Conservation (phyloP, 257 asterid genomes). For the Solanum sitiens region DNA sequence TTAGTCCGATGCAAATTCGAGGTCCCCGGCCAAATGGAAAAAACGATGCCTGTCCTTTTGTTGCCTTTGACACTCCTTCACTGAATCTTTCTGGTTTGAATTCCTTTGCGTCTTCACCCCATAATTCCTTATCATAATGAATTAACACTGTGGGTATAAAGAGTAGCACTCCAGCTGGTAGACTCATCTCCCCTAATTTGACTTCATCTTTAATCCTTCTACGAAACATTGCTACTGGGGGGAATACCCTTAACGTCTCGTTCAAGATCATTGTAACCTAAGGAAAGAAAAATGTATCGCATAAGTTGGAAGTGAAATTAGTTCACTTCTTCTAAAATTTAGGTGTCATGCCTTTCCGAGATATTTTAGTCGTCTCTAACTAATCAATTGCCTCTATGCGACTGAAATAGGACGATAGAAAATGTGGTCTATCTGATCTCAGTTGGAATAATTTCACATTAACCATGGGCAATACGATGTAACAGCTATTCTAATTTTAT, state of each 20-base stretch:
- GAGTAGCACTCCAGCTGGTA: conserved; percentile 12
- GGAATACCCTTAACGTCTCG: conserved; percentile 22
- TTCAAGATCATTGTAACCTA: conserved; percentile 29
- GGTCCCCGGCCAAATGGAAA: conserved; percentile 32
- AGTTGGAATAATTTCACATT: neutral
- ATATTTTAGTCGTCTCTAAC: neutral
- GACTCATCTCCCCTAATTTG: conserved; percentile 1
- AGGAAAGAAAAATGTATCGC: neutral
- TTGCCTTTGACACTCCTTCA: conserved; percentile 19
- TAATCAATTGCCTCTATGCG: neutral
- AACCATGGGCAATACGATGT: neutral
- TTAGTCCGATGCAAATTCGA: conserved; percentile 24
- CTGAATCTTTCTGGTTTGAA: conserved; percentile 25
- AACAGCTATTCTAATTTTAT: neutral
- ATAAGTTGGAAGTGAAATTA: neutral
- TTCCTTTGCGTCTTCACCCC: conserved; percentile 26
- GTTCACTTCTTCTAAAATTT: neutral
- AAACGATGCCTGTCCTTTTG: conserved; percentile 7
- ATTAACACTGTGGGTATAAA: conserved; percentile 8
- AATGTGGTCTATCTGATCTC: no score
- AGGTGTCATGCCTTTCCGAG: neutral
- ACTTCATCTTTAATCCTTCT: conserved; percentile 10
- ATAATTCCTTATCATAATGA: conserved; percentile 14
- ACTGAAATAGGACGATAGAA: neutral
- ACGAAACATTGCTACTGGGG: neutral